Conservation (phyloP, 2,329 filamentous ascomycete species). For the Colletotrichum cuscutae region DNA sequence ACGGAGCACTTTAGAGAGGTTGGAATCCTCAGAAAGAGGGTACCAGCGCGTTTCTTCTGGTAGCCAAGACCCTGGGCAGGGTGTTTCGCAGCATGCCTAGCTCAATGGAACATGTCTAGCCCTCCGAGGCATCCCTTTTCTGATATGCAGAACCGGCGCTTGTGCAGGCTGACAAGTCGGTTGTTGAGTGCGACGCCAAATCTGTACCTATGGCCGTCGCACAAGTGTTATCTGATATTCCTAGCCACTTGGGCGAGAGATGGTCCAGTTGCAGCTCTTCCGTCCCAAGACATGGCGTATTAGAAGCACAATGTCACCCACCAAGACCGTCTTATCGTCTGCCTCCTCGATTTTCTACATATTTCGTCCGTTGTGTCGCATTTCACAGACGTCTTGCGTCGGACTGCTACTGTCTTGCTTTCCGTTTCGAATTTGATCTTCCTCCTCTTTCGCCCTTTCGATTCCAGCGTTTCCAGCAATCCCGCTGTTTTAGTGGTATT, state of each 20-base stretch:
- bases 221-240: background rate
- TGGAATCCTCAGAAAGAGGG: background rate
- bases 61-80: background rate
- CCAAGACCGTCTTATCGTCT: background rate
- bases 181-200: slow-evolving; percentile 3
- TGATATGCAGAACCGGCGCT: background rate
- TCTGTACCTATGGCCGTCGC: background rate
- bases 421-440: background rate
- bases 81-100: background rate
- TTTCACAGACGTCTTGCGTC: background rate
- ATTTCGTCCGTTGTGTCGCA: slow-evolving; percentile 1
- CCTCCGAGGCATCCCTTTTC: background rate
- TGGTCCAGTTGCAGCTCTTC: background rate
- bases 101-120: background rate
- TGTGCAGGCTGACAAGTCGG: slow-evolving; percentile 15
- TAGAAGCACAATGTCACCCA: background rate
- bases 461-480: background rate
- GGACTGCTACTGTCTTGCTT: background rate
- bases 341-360: background rate
- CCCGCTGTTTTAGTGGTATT: too few relatives aligned
- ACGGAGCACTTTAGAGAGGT: background rate
- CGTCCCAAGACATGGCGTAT: slow-evolving; percentile 21
- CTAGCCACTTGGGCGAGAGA: background rate
- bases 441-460: background rate
- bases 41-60: background rate